A percentile compares a stretch with the other conserved stretches of the same genome.
Conservation (phyloP, 441 rosid genomes). For the Adansonia rubrostipa region DNA sequence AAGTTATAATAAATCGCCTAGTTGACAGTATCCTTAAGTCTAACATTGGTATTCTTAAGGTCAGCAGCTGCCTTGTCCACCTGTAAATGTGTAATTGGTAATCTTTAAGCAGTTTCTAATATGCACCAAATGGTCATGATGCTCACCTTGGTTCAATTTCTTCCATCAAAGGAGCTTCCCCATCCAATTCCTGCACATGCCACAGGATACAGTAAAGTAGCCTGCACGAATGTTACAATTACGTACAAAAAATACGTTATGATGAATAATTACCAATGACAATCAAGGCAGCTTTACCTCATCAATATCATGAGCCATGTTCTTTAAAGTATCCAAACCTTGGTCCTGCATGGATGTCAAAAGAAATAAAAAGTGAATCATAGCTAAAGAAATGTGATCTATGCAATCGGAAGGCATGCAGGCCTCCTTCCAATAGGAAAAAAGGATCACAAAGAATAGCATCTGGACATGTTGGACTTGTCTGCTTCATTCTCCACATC, state of each 20-base stretch:
- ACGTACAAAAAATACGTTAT: not conserved
- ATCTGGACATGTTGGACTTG: slow-evolving; percentile 34
- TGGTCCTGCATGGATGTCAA: slow-evolving; percentile 62
- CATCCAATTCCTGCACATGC: slow-evolving; percentile 73
- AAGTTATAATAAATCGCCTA: slow-evolving; percentile 56
- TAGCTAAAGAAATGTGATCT: not conserved
- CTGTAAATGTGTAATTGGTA: slow-evolving; percentile 41
- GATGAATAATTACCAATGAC: slow-evolving; percentile 18
- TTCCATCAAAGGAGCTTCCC: slow-evolving; percentile 96
- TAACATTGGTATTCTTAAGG: slow-evolving; percentile 90
- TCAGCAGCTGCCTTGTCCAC: slow-evolving; percentile 93
- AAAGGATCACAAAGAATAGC: slow-evolving; percentile 20
- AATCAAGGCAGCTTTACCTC: slow-evolving; percentile 58
- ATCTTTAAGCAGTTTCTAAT: slow-evolving; percentile 16
- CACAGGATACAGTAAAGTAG: slow-evolving; percentile 22
- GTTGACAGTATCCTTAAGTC: slow-evolving; percentile 89
- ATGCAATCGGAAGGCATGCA: slow-evolving; percentile 12
- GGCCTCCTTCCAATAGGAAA: slow-evolving; percentile 10
- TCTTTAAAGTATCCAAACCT: slow-evolving; percentile 91
- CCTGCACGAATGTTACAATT: slow-evolving; percentile 4
- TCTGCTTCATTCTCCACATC: slow-evolving; percentile 89
- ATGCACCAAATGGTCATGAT: slow-evolving; percentile 35
- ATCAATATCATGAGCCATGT: slow-evolving; percentile 92
- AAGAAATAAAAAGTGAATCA: slow-evolving; percentile 11
- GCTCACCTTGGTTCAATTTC: slow-evolving; percentile 95